phyloP scores from a whole-genome alignment of 352 stramenopile species.

The Thalassiosira ordinaria region DNA sequence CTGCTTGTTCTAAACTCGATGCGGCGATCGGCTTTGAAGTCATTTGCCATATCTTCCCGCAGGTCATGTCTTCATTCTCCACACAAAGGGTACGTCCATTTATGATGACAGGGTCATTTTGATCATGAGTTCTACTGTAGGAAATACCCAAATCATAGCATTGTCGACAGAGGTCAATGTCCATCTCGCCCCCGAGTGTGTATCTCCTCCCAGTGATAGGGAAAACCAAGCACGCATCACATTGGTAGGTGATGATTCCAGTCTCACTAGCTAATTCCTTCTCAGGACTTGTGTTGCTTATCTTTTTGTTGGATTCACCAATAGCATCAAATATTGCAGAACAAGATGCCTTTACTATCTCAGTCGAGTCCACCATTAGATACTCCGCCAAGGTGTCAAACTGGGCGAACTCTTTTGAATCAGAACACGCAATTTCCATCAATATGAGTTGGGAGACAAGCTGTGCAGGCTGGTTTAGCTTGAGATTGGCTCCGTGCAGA shows the following conservation, averaged over 20 bases:
- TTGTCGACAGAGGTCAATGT: slow-evolving; percentile 83
- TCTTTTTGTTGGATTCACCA: neutral
- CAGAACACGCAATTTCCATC: slow-evolving; percentile 56
- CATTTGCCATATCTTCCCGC: slow-evolving; percentile 67
- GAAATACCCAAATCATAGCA: slow-evolving; percentile 72
- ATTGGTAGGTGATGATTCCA: slow-evolving; percentile 55
- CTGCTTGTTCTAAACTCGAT: slow-evolving; percentile 50
- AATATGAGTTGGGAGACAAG: slow-evolving; percentile 59
- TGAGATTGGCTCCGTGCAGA: slow-evolving; percentile 42
- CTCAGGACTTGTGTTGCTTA: slow-evolving; percentile 14
- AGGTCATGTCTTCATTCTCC: slow-evolving; percentile 68
- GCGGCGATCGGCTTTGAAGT: slow-evolving; percentile 41
- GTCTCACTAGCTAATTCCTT: slow-evolving; percentile 31
- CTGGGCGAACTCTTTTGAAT: slow-evolving; percentile 52
- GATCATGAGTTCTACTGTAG: slow-evolving; percentile 45
- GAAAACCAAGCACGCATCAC: slow-evolving; percentile 60
- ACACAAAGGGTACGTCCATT: slow-evolving; percentile 62
- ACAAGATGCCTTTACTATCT: slow-evolving; percentile 54
- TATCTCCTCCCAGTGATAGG: slow-evolving; percentile 77
- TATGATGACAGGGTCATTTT: slow-evolving; percentile 58
- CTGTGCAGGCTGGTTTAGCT: slow-evolving; percentile 33
- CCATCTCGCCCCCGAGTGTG: slow-evolving; percentile 72
- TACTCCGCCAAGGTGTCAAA: slow-evolving; percentile 59
- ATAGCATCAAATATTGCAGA: slow-evolving; percentile 29
- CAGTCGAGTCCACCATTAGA: slow-evolving; percentile 39